Percentiles rank a stretch among this genome's conserved stretches.
Evolutionary conservation across 225 moss, liverwort and hornwort species (phyloP).

Genomic region (Bryum argenteum): DNA sequence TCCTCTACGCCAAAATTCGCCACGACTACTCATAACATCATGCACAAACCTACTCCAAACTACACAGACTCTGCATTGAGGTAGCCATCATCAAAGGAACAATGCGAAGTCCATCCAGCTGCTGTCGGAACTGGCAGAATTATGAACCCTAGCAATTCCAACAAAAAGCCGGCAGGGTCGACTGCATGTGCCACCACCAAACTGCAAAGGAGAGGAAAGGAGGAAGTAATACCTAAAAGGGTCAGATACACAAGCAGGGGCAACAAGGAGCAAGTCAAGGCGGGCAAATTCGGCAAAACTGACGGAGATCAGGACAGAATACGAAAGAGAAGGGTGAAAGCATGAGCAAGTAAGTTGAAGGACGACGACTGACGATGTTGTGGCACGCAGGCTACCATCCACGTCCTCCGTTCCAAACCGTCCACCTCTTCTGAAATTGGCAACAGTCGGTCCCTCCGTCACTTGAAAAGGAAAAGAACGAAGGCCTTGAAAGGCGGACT

Average conservation of each 20-base stretch:
- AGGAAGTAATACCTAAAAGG: background rate
- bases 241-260: no score
- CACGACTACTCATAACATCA: conserved; percentile 6
- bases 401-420: conserved; percentile 5
- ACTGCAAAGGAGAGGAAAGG: no score
- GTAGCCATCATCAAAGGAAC: background rate
- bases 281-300: background rate
- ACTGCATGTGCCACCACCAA: background rate
- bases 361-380: background rate
- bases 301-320: background rate
- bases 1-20: conserved; percentile 21
- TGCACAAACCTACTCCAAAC: background rate
- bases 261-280: no score
- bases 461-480: no score
- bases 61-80: background rate
- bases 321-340: background rate
- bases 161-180: conserved; percentile 6
- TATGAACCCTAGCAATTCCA: background rate
- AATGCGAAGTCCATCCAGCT: background rate
- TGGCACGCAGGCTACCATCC: background rate
- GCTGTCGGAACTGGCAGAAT: background rate
- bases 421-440: background rate
- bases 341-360: background rate
- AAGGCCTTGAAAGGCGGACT: no score
- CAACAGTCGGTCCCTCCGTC: background rate